Conservation (phyloP, 148 eudicot genomes). For the Nyssa sinensis region DNA sequence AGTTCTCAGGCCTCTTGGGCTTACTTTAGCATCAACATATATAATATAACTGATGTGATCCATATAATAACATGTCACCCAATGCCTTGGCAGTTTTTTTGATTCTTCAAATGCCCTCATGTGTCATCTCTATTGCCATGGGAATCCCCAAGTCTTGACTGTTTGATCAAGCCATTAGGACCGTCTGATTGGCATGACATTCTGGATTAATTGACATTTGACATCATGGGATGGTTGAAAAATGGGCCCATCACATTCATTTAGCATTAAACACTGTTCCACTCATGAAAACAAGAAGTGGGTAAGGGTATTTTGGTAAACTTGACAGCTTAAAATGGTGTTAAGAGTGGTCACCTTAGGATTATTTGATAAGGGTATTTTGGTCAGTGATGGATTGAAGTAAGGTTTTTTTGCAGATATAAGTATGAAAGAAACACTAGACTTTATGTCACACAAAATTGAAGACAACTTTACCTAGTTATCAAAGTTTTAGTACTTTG, state of each 20-base stretch:
- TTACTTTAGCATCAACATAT: conserved; percentile 19
- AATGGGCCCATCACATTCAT: background rate
- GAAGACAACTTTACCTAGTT: background rate
- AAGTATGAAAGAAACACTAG: conserved; percentile 41
- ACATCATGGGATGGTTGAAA: too few relatives aligned
- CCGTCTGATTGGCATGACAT: background rate
- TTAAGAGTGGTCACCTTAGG: conserved; percentile 12
- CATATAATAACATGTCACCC: conserved; percentile 29
- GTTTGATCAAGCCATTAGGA: background rate
- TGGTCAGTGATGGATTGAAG: conserved; percentile 16
- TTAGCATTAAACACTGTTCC: background rate
- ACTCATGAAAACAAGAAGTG: background rate
- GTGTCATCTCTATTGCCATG: background rate
- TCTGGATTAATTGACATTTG: too few relatives aligned
- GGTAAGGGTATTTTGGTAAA: conserved; percentile 30
- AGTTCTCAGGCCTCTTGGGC: conserved; percentile 10
- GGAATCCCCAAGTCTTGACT: background rate
- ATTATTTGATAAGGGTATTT: conserved; percentile 27
- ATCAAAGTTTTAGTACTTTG: background rate
- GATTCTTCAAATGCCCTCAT: conserved; percentile 20
- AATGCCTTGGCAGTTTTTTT: conserved; percentile 21
- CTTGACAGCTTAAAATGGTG: conserved; percentile 4
- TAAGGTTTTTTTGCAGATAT: conserved; percentile 30
- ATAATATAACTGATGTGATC: conserved; percentile 20
- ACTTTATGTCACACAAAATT: conserved; percentile 35